Conservation (phyloP, 768 basidiomycete species). For the Mrakia blollopis region DNA sequence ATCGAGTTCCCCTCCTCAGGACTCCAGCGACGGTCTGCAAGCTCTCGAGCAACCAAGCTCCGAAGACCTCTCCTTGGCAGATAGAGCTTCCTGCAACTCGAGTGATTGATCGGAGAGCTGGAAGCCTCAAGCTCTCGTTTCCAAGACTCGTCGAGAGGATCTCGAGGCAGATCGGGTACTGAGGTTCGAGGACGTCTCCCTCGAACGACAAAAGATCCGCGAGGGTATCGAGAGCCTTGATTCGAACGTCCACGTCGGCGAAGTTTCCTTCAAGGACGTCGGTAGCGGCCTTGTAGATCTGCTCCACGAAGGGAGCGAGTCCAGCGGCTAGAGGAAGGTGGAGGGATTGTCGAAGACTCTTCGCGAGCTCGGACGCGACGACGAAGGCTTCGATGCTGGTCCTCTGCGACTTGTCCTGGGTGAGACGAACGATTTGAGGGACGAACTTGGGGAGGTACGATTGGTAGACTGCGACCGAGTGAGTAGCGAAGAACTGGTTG, state of each 20-base stretch:
- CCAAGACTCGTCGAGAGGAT: constrained; percentile 40
- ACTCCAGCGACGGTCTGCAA: constrained; percentile 71
- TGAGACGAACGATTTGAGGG: constrained; percentile 66
- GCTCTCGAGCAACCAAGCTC: constrained; percentile 69
- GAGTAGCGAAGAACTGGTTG: constrained; percentile 69
- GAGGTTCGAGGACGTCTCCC: constrained; percentile 58
- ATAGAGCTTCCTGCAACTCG: constrained; percentile 59
- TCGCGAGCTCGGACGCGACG: constrained; percentile 75
- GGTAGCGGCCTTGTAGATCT: constrained; percentile 69
- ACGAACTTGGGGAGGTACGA: constrained; percentile 62
- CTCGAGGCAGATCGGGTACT: constrained; percentile 39
- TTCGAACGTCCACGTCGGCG: constrained; percentile 85
- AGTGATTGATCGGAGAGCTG: constrained; percentile 67
- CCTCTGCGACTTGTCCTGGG: constrained; percentile 79
- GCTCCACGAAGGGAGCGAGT: constrained; percentile 49
- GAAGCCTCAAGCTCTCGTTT: constrained; percentile 46
- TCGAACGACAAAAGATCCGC: constrained; percentile 85
- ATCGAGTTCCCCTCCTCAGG: constrained; percentile 69
- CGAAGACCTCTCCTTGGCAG: constrained; percentile 41
- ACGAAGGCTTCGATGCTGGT: constrained; percentile 83
- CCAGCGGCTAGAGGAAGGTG: constrained; percentile 36
- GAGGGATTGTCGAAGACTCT: constrained; percentile 63
- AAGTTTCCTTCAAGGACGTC: constrained; percentile 67
- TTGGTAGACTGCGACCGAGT: constrained; percentile 58
- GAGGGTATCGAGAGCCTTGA: constrained; percentile 72